phyloP scores from a whole-genome alignment of 108 stramenopile species.

The Cyclotella atomus region DNA sequence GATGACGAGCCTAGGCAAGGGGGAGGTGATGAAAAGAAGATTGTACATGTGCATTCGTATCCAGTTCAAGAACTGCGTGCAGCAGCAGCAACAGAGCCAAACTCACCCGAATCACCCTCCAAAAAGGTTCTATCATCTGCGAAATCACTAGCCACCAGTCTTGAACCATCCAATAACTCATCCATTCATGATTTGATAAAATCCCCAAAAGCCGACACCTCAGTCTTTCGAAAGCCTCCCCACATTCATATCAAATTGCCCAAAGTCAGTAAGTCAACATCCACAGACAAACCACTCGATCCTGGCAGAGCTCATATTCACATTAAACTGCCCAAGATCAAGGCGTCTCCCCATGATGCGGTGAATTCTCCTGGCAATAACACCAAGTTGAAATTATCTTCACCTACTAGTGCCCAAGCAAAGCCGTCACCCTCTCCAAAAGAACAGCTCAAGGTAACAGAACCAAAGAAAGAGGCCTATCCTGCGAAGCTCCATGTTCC shows the following conservation, averaged over 20 bases:
- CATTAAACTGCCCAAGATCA: slow-evolving; percentile 42
- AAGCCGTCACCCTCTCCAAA: neutral
- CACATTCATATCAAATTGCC: slow-evolving; percentile 14
- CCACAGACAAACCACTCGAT: neutral
- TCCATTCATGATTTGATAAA: slow-evolving; percentile 12
- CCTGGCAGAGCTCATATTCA: slow-evolving; percentile 19
- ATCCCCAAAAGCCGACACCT: neutral
- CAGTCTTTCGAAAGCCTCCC: neutral
- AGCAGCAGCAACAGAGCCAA: neutral
- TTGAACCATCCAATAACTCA: neutral
- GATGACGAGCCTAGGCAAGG: neutral
- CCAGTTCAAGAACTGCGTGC: neutral
- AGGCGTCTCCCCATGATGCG: neutral
- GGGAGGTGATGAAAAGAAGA: neutral
- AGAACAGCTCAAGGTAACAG: neutral
- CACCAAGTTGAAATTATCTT: slow-evolving; percentile 30
- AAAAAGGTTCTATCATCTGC: slow-evolving; percentile 13
- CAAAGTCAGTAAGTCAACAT: neutral
- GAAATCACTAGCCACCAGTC: neutral
- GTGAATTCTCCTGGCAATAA: neutral
- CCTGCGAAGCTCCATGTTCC: slow-evolving; percentile 2
- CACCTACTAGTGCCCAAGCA: slow-evolving; percentile 9
- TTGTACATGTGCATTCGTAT: neutral
- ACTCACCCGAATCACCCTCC: neutral
- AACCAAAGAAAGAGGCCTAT: slow-evolving; percentile 1